Evolutionary conservation across 331 rosid genomes (phyloP), one percentile per base, ranked within the genome.

Genomic region (Pyrus hybrid): DNA sequence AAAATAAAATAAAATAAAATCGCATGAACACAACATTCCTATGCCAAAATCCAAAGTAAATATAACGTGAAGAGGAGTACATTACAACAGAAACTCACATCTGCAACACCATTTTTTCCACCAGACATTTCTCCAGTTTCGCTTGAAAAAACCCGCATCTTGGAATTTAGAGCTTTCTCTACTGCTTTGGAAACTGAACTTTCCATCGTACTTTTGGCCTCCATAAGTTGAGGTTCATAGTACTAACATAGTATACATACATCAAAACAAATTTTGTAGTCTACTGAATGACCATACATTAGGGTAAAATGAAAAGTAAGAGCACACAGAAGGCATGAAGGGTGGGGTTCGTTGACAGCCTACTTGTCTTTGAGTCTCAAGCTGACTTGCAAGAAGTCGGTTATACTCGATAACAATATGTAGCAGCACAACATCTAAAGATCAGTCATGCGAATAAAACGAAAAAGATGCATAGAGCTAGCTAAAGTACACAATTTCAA

Each of bases 341-440:
- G 10, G 37, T 1, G 65, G 72, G 70, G 67, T 65, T 41, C 67
- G 30, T 47, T 21, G 70, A 62, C 63, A 68, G 72, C 96, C 73
- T 8, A 92, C 99, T 76, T 86, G 97, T 90, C 97, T 92, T 76
- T 94, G 97, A 76, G 83, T 86, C 79, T 94, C 95, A 86, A 92
- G 84, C 86, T 92, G 99, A 72, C 91, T 89, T 63, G 96, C 87
- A 80, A 91, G 88, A 67, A 92, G 97, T 75, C 66, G 86, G 85
- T 94, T 94, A 87, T 94, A 94, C 70, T 90, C 99, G 21, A 90
- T 93, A 76, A 85, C 87, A 86, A 87, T 90, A 92, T 92, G 97
- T 82, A 73, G 61, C 70, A 73, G 80, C 69, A 74, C 68, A 70
- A 71, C 74, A 80, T 58, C 77, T 56, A 70, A 69, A 30, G 67